These are phyloP conservation scores for Trichoderma pleuroti DNA, from an alignment of 2,329 filamentous ascomycete genomes.

Conservation along the genomic window DNA sequence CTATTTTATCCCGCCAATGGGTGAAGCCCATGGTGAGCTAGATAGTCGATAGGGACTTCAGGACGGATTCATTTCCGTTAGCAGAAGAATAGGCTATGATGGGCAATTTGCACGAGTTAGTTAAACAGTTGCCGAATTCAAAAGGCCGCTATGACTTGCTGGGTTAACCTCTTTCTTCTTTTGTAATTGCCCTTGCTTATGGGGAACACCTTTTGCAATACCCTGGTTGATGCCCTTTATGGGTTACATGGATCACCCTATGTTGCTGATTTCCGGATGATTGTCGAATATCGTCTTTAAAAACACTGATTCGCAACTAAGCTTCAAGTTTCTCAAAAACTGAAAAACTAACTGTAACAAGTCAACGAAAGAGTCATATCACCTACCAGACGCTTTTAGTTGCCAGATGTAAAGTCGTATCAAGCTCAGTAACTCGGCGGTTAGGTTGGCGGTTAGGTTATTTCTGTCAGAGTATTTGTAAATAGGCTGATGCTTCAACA, in stretches of 20 bases:
- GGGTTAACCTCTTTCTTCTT: neutral
- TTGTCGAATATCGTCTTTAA: neutral
- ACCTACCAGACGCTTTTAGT: neutral
- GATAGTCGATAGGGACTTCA: neutral
- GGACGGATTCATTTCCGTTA: neutral
- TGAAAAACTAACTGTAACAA: neutral
- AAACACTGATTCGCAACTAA: neutral
- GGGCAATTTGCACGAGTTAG: neutral
- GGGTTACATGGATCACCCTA: neutral
- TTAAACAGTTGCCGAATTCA: neutral
- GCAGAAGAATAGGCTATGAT: neutral
- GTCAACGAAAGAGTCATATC: neutral
- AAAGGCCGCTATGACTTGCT: neutral
- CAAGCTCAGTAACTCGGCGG: neutral
- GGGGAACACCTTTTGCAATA: neutral
- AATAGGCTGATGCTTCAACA: neutral
- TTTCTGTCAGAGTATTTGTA: neutral
- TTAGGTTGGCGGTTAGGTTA: no score
- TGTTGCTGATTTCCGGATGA: neutral
- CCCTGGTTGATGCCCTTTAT: neutral
- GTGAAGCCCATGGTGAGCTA: neutral
- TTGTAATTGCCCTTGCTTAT: neutral
- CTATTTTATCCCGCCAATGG: neutral
- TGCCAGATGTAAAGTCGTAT: neutral
- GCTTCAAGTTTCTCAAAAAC: neutral